A percentile compares a stretch with the other conserved stretches of the same genome.
Evolutionary conservation across 2,329 filamentous ascomycete species (phyloP).

Genomic region (Chaetomium sp.): DNA sequence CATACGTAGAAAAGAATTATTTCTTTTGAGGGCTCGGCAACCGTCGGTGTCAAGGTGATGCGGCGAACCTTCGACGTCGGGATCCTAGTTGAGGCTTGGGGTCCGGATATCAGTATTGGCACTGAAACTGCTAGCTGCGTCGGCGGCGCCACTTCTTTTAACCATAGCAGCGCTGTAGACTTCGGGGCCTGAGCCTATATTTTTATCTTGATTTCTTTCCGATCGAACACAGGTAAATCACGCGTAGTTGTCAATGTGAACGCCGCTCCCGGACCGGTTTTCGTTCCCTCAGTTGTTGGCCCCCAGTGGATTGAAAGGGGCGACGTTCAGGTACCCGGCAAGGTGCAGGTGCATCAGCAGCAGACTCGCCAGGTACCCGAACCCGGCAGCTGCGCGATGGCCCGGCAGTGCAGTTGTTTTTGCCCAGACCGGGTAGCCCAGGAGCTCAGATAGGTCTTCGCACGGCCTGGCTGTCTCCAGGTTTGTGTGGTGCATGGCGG

Average conservation of each 20-base stretch:
- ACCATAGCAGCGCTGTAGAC: neutral
- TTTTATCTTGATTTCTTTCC: neutral
- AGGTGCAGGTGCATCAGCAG: constrained; percentile 16
- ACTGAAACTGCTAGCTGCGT: neutral
- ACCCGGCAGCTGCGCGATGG: constrained; percentile 5
- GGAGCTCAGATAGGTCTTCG: neutral
- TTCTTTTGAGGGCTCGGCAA: too few species aligned
- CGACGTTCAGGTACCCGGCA: constrained; percentile 19
- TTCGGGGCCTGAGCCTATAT: neutral
- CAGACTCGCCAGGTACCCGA: constrained; percentile 14
- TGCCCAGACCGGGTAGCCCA: neutral
- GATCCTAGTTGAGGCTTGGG: too few species aligned
- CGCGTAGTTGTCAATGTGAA: neutral
- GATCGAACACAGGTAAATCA: neutral
- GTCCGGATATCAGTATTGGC: too few species aligned
- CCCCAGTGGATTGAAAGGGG: neutral
- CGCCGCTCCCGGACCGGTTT: constrained; percentile 5
- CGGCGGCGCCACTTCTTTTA: too few species aligned
- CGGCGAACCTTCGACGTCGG: too few species aligned
- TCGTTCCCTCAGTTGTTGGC: neutral
- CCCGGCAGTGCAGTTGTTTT: neutral
- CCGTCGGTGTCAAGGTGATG: too few species aligned
- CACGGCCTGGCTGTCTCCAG: neutral
- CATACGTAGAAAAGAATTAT: too few species aligned
- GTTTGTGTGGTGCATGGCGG: too few species aligned